These are phyloP conservation scores for Leccinum rimulosum DNA, from an alignment of 768 basidiomycete genomes.

Conservation along the genomic window DNA sequence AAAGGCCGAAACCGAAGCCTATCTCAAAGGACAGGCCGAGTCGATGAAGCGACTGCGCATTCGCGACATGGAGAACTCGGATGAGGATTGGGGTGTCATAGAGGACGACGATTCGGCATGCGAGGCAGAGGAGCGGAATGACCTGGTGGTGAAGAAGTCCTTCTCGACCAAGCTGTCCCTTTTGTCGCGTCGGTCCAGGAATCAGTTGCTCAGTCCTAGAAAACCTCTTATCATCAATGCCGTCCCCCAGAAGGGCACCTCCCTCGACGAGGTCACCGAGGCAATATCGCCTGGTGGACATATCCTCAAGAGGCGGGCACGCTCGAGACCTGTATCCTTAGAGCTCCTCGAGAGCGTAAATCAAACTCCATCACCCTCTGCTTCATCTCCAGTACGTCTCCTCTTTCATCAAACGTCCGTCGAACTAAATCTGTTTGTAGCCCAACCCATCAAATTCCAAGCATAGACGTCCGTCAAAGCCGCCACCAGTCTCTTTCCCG, in stretches of 20 bases:
- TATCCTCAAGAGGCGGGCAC: conserved; percentile 70
- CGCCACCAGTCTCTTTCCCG: too few species aligned
- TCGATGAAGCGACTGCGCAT: conserved; percentile 62
- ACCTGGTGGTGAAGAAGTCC: conserved; percentile 28
- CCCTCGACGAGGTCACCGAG: conserved; percentile 58
- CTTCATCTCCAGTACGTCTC: conserved; percentile 28
- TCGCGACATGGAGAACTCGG: conserved; percentile 49
- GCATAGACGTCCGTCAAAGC: too few species aligned
- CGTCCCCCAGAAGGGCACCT: conserved; percentile 40
- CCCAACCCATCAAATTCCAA: too few species aligned
- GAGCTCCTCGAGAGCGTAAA: conserved; percentile 56
- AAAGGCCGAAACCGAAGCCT: conserved; percentile 36
- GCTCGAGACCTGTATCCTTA: conserved; percentile 66
- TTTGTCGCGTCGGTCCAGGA: conserved; percentile 27
- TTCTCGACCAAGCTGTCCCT: conserved; percentile 30
- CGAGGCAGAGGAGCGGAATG: conserved; percentile 45
- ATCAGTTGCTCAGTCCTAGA: conserved; percentile 30
- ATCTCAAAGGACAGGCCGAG: conserved; percentile 54
- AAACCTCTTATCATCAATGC: conserved; percentile 22
- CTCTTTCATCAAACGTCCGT: background rate
- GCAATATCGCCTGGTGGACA: conserved; percentile 77
- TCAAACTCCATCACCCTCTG: conserved; percentile 41
- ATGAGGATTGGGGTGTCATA: conserved; percentile 42
- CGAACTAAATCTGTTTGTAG: background rate
- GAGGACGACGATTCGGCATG: conserved; percentile 51